phyloP scores from a whole-genome alignment of 2,329 filamentous ascomycete genomes.

The Epichloe typhina region DNA sequence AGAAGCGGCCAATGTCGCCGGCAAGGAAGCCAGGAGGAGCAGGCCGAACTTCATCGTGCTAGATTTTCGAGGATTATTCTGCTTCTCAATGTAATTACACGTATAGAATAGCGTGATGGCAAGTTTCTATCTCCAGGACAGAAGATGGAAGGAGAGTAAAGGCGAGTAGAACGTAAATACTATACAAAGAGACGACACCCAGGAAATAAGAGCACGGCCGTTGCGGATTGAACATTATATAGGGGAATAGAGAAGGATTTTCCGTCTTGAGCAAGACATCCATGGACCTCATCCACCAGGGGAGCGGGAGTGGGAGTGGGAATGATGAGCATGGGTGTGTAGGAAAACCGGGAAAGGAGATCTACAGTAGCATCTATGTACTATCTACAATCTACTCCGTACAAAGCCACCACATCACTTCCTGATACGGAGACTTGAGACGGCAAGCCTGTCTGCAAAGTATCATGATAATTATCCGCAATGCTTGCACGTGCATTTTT shows the following conservation, averaged over 20 bases:
- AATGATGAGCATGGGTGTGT: neutral
- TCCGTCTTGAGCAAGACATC: too few species aligned
- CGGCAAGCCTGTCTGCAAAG: neutral
- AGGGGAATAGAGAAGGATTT: too few species aligned
- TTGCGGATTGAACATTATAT: neutral
- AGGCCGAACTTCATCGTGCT: constrained; percentile 6
- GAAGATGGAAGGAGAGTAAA: neutral
- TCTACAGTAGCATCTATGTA: too few species aligned
- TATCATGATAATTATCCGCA: neutral
- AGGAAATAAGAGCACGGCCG: neutral
- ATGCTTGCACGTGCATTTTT: neutral
- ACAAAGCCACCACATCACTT: neutral
- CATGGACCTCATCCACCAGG: too few species aligned
- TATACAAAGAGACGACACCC: neutral
- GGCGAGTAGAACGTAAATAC: neutral
- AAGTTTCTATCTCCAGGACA: constrained; percentile 1
- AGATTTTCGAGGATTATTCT: neutral
- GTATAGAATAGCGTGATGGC: neutral
- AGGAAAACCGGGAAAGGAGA: neutral
- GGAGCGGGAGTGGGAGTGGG: neutral
- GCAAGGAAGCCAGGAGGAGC: constrained; percentile 5
- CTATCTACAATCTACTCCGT: too few species aligned
- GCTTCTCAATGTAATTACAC: neutral
- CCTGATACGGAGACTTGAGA: neutral
- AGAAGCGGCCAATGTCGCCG: constrained; percentile 10